Conservation (phyloP, 2,329 filamentous ascomycete genomes). For the Didymella lethalis region DNA sequence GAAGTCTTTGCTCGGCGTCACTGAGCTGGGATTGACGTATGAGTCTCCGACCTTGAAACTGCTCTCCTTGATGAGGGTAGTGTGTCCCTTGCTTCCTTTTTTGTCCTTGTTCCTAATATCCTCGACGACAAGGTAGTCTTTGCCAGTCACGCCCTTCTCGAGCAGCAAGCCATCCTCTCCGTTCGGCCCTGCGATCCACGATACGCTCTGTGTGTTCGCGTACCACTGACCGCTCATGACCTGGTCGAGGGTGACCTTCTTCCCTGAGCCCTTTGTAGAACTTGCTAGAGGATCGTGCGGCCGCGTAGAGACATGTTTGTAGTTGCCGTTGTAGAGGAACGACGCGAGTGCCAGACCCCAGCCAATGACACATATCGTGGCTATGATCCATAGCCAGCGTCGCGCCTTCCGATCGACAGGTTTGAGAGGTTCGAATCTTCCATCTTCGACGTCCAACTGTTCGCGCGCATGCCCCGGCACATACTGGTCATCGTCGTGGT, state of each 20-base stretch:
- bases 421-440: constrained; percentile 56
- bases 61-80: constrained; percentile 76
- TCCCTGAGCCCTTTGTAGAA: constrained; percentile 68
- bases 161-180: constrained; percentile 87
- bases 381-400: constrained; percentile 68
- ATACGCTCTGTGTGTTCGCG: constrained; percentile 69
- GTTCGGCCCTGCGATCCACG: constrained; percentile 77
- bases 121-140: constrained; percentile 83
- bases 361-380: constrained; percentile 67
- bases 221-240: constrained; percentile 72
- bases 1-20: constrained; percentile 82
- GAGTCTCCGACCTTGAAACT: constrained; percentile 68
- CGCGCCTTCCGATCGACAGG: constrained; percentile 72
- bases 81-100: constrained; percentile 59
- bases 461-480: constrained; percentile 58
- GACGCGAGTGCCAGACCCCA: constrained; percentile 74
- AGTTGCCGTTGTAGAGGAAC: constrained; percentile 71
- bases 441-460: constrained; percentile 60
- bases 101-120: constrained; percentile 71
- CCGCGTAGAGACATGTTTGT: constrained; percentile 69
- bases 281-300: constrained; percentile 75
- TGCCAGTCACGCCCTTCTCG: constrained; percentile 67
- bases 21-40: constrained; percentile 64
- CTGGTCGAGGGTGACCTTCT: constrained; percentile 76
- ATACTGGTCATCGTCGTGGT: constrained; percentile 51